Evolutionary conservation across 202 grass and related monocot species (phyloP), one percentile per base, ranked within the genome.

Genomic region (Panicum virgatum): DNA sequence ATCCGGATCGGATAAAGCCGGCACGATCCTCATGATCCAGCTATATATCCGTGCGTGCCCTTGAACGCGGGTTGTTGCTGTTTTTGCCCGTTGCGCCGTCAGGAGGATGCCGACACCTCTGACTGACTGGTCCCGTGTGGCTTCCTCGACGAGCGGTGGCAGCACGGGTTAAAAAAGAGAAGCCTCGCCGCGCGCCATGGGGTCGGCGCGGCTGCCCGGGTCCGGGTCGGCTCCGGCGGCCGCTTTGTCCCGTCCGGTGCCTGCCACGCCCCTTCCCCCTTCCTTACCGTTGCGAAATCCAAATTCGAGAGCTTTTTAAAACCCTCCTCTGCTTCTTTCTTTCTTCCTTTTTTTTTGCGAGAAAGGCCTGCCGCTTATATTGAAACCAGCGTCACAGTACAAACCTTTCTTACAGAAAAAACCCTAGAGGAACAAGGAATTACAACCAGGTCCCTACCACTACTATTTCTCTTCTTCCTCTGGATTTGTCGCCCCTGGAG

Each of bases 171-270:
- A 45, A 43, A 42, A n/a, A n/a, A 3, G 3, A 5, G 52, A 14
- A 5, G 5, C 40, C 8, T 22, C 80, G 43, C 42, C 22, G 36
- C 47, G 10, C 3, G 34, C 19, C 5, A 65, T 20, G 47, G 22
- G 46, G 22, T 56, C n/a, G 42, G 18, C 67, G 23, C n/a, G n/a
- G n/a, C n/a, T n/a, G n/a, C 7, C 19, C 46, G 1, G 59, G 18
- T 1, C 29, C 36, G 9, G 38, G 25, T 46, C 61, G 72, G 37
- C 26, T 57, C 37, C 9, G 38, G 14, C 59, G 27, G 59, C 45
- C 39, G 56, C 73, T 77, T 87, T 78, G 85, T n/a, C n/a, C n/a
- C n/a, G 79, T 4, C 32, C 32, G 32, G 32, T 82, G 64, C 36
- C 19, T 64, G 37, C 45, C 13, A 64, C 65, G 56, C 46, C 36